Conservation (phyloP, 495 filamentous ascomycete species). For the Polyplosphaeria fusca region DNA sequence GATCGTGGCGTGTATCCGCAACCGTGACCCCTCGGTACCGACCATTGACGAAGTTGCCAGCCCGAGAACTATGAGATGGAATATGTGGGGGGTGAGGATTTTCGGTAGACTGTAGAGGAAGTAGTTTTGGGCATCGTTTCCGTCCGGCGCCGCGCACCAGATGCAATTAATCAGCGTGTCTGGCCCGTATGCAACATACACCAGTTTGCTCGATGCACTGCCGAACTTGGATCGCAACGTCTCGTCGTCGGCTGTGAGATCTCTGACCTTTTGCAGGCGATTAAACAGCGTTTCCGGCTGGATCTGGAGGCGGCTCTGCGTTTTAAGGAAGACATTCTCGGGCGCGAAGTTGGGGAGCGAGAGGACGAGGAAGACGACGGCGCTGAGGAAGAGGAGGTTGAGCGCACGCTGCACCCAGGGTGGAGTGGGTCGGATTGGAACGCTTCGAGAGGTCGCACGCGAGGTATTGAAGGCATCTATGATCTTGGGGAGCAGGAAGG, state of each 20-base stretch:
- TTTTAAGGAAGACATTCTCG: slow-evolving; percentile 76
- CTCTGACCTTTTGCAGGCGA: slow-evolving; percentile 62
- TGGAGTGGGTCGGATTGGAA: slow-evolving; percentile 61
- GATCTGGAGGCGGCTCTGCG: slow-evolving; percentile 78
- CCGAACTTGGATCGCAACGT: slow-evolving; percentile 62
- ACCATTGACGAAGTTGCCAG: slow-evolving; percentile 58
- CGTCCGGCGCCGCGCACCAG: slow-evolving; percentile 66
- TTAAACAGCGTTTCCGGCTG: slow-evolving; percentile 80
- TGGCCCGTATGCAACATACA: slow-evolving; percentile 82
- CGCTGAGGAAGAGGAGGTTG: slow-evolving; percentile 67
- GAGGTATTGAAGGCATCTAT: slow-evolving; percentile 66
- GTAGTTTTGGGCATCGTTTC: slow-evolving; percentile 63
- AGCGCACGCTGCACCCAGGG: slow-evolving; percentile 59
- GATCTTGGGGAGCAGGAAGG: slow-evolving; percentile 72
- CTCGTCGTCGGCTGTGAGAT: slow-evolving; percentile 61
- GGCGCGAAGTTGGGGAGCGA: slow-evolving; percentile 69
- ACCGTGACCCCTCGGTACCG: slow-evolving; percentile 57
- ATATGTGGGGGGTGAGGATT: slow-evolving; percentile 69
- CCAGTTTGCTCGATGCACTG: slow-evolving; percentile 65
- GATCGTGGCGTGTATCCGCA: slow-evolving; percentile 68
- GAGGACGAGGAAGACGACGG: slow-evolving; percentile 67
- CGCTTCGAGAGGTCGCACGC: slow-evolving; percentile 47
- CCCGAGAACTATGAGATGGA: slow-evolving; percentile 68
- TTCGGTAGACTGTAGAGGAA: slow-evolving; percentile 77
- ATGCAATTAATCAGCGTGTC: slow-evolving; percentile 66